Conservation (phyloP, 192 early-diverging fungal species). For the Helicostylum pulchrum region DNA sequence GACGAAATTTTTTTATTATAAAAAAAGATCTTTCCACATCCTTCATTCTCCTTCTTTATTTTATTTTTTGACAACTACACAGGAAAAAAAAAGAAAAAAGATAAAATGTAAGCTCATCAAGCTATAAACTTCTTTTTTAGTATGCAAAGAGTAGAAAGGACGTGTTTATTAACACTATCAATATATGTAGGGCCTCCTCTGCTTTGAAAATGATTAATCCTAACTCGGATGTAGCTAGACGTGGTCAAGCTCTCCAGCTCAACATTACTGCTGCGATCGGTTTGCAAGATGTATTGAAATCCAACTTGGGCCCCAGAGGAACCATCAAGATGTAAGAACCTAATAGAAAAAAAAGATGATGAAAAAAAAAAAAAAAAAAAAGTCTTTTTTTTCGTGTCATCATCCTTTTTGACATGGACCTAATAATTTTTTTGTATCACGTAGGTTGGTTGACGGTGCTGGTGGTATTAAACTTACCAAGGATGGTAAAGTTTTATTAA, state of each 20-base stretch:
- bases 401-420: too few relatives aligned
- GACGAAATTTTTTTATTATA: too few relatives aligned
- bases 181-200: conserved; percentile 44
- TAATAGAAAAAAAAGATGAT: too few relatives aligned
- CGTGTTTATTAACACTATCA: background rate
- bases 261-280: conserved; percentile 96
- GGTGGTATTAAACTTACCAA: conserved; percentile 97
- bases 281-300: conserved; percentile 91
- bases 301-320: conserved; percentile 96
- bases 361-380: background rate
- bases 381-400: background rate
- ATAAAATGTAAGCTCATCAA: too few relatives aligned
- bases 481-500: conserved; percentile 98
- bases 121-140: too few relatives aligned
- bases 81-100: background rate
- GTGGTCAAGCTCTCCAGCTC: conserved; percentile 94
- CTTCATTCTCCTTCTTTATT: background rate
- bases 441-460: conserved; percentile 91
- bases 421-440: background rate
- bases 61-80: background rate
- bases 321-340: conserved; percentile 91
- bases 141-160: background rate
- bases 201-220: conserved; percentile 96
- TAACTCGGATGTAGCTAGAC: conserved; percentile 96
- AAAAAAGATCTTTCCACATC: too few relatives aligned